Base-by-base conservation (phyloP, 495 filamentous ascomycete species). In the Trichoderma parareesei region DNA sequence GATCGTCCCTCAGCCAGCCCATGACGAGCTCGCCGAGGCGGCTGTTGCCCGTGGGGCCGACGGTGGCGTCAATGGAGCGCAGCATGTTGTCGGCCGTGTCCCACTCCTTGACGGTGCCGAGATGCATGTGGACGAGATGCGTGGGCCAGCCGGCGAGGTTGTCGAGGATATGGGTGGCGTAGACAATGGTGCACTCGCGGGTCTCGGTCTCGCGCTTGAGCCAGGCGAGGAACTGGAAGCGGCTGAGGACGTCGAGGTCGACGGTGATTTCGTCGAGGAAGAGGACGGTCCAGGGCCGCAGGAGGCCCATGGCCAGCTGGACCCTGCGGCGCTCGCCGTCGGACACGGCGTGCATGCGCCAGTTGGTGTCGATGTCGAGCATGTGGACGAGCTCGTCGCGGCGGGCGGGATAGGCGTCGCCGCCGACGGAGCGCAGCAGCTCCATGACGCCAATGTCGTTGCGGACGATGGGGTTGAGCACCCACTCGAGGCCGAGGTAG, bases 261-360 rank as follows among this genome's bases (percentile, higher is more conserved):
- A 99, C 95, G 2, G 94, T 99, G 68, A 99, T 94, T 78, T 99
- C 94, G 71, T 99, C 94, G 16, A 99, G 82, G 68, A 99, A 78
- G 48, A 99, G 76, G 5, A 97, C 87, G 38, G 82, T 83, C 94
- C 94, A 99, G 7, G 94, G 94, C n/a, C 93, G 81, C 18, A 99
- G 78, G 48, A 99, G 75, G 0, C 94, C 94, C 94, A 99, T 98
- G 16, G 92, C 91, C 33, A 99, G 78, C 79, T 99, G 94, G 33
- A 99, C 94, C 14, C 94, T 81, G 2, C 94, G 81, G 5, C 94
- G 77, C 78, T 99, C 94, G 20, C 94, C 94, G 69, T 99, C 94
- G 3, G 83, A 88, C 13, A 98, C 92, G 35, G 91, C 88, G 69
- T 97, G 92, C 91, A 99, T 93, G 64, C 91, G 87, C 94, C 94